Base-by-base conservation (phyloP, 768 basidiomycete species). In the Tulasnella sp. region DNA sequence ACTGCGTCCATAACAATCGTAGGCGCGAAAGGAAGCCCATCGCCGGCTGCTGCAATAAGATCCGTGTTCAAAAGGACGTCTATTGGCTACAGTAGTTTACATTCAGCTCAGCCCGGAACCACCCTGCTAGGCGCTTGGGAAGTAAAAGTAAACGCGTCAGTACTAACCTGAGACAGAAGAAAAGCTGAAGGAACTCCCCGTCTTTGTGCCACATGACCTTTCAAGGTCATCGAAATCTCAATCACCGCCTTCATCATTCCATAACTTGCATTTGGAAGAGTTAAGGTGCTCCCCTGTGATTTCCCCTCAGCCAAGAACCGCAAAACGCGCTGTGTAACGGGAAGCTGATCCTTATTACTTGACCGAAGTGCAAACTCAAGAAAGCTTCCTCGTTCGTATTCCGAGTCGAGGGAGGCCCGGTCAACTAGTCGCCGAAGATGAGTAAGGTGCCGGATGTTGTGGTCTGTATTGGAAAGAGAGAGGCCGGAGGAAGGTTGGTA, bases 111-210 rank as follows among this genome's bases (percentile, higher is more conserved):
- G 77, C 71, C 40, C 38, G 29, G 25, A 68, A 68, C 67, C 67
- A 39, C 67, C 67, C 67, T 34, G 29, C 67, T 68, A 72, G 76
- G 78, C 45, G 76, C 38, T 36, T 69, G 25, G 67, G 25, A 31
- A 36, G 42, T 31, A 42, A 67, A 42, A 77, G n/a, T 64, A 58
- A 49, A 34, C 31, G 68, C 77, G 76, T 77, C 38, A 77, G 81
- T 74, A 82, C 85, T 81, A 78, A 88, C 88, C 86, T 87, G 87
- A 67, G 81, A 78, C 25, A 81, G 79, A 77, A 86, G 79, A 79
- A 86, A 84, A 77, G 80, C 82, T 76, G 81, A 80, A 75, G 86
- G 83, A 40, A 84, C 79, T 79, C 81, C 82, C 72, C 72, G 72
- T 73, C 34, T 45, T 54, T 31, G 22, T 73, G 29, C 37, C 4